Base-by-base conservation (phyloP, 2,329 filamentous ascomycete species). In the Beauveria brongniartii region DNA sequence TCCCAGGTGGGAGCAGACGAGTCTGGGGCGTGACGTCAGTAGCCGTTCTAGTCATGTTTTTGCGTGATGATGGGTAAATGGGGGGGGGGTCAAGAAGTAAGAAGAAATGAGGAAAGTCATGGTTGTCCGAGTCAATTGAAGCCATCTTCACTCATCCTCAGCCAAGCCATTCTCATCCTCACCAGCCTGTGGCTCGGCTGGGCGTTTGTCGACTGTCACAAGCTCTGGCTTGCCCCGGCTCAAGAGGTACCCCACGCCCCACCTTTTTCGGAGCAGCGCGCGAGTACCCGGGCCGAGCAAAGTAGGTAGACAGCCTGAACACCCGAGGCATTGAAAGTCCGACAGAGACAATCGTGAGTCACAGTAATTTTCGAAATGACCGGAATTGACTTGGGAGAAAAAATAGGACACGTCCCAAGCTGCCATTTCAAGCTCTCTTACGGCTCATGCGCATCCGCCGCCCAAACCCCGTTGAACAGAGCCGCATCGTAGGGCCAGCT, bases 1-100 rank as follows among this genome's bases (percentile, higher is more conserved):
- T 96, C 92, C 94, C 94, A 99, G 48, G 94, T 97, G 26, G 94
- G 94, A 26, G 94, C 92, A 71, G 84, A 94, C 7, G 94, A 96
- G 75, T 97, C 92, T 96, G 69, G 37, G 28, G 18, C 8, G 20
- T 18, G 16, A 47, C 26, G 61, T 64, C 52, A 64, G 55, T 46
- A 34, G 55, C 44, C 16, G 34, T 55, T 34, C 5, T 40, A n/a
- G 48, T 43, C n/a, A 46, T 59, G 22, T 55, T 55, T 61, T 55
- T 61, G 59, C 67, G 62, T 65, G 63, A 30, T 18, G 24, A 10
- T 14, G 30, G 44, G 30, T 40, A 3, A 41, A n/a, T 30, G 3
- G 28, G n/a, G 16, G 5, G 28, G 22, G 26, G 24, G 24, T 4
- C 0, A 22, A 14, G 9, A 28, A 51, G 2, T 9, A 51, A 51